Conservation (phyloP, 2,329 filamentous ascomycete genomes). For the Alternaria atra region DNA sequence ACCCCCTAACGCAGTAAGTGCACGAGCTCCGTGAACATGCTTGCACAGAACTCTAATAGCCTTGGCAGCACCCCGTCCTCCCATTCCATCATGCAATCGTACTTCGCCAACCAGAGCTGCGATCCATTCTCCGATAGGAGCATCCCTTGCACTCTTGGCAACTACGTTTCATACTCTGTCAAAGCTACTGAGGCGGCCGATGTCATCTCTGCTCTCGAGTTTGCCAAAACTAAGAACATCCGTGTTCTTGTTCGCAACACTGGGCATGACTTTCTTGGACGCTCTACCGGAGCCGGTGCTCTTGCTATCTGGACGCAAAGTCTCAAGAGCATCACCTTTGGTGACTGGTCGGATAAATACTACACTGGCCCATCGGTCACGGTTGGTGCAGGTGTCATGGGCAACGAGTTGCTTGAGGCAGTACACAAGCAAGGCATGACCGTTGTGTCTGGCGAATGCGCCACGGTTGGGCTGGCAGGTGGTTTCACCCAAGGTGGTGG, state of each 20-base stretch:
- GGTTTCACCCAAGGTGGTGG: conserved; percentile 46
- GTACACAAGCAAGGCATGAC: conserved; percentile 28
- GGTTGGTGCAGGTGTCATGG: conserved; percentile 41
- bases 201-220: conserved; percentile 28
- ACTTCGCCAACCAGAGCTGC: conserved; percentile 26
- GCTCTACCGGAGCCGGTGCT: conserved; percentile 40
- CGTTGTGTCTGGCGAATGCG: conserved; percentile 43
- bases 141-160: conserved; percentile 29
- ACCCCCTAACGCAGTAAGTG: conserved; percentile 30
- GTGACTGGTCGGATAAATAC: conserved; percentile 26
- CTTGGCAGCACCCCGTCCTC: conserved; percentile 15
- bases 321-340: conserved; percentile 34
- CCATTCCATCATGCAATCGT: conserved; percentile 19
- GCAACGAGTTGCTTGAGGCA: conserved; percentile 33
- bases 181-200: conserved; percentile 28
- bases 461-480: conserved; percentile 46
- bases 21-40: conserved; percentile 1
- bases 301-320: conserved; percentile 44
- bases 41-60: conserved; percentile 7
- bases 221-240: conserved; percentile 36
- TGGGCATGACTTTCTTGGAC: conserved; percentile 40
- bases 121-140: conserved; percentile 19
- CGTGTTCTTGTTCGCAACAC: conserved; percentile 34
- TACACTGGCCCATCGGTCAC: conserved; percentile 40
- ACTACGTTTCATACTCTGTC: conserved; percentile 46